Evolutionary conservation across 352 stramenopile genomes (phyloP), one percentile per base, ranked within the genome.

Genomic region (Phytophthora pseudosyringae): DNA sequence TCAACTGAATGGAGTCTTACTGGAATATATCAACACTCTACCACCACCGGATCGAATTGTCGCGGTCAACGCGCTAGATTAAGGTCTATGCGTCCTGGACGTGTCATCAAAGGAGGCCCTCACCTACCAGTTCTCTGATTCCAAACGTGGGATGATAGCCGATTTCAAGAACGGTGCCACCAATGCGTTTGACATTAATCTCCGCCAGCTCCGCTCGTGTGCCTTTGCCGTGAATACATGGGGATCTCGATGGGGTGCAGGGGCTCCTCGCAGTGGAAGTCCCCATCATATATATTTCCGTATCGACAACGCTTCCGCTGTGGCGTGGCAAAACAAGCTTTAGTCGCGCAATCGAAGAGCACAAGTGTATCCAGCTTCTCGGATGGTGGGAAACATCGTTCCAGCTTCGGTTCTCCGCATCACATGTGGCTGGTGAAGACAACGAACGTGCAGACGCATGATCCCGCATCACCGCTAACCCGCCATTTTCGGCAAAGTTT

Each of bases 171-270:
- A 7, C 13, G 35, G 50, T 15, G 3, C 8, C 3, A 2, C 29
- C 10, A 59, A 67, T 26, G 40, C 32, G 0, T 77, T 70, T n/a
- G 64, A 73, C 28, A 77, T 73, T 51, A 77, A 77, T 25, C 71
- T 54, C 28, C 56, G 59, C 16, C 55, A 77, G 28, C 36, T 73
- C 0, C 46, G 73, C 0, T 59, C 59, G 0, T 68, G 40, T 16
- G 59, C 40, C 0, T 61, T 66, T 32, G 64, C 59, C 0, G 48
- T 64, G 0, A 16, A 61, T 5, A 15, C 11, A 1, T 68, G 52
- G 58, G 33, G 45, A 3, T 1, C 11, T 10, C 48, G 28, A 0
- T 73, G 59, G 58, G 15, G 4, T n/a, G 3, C 4, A 6, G 25
- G 13, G 0, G 16, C 5, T 15, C n/a, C 8, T 11, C 3, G 1